Conservation (phyloP, 345 rosid genomes). For the Populus nigra region DNA sequence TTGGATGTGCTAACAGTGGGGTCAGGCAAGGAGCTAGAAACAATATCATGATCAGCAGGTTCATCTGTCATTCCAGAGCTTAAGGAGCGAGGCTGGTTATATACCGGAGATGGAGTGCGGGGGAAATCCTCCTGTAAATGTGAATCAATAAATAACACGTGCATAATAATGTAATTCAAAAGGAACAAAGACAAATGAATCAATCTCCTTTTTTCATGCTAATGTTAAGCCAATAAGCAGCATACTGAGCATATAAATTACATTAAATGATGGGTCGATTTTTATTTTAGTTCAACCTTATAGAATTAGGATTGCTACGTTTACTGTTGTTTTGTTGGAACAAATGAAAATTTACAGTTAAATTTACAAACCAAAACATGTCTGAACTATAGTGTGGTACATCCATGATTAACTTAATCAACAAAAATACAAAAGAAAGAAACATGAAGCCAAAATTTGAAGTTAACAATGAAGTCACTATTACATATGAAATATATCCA, state of each 20-base stretch:
- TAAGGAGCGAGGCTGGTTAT: slow-evolving; percentile 41
- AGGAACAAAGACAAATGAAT: background rate
- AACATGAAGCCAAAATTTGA: background rate
- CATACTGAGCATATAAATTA: background rate
- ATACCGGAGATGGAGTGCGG: slow-evolving; percentile 32
- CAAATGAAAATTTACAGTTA: background rate
- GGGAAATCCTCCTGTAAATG: slow-evolving; percentile 43
- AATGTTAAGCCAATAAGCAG: background rate
- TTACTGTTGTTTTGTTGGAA: too few relatives aligned
- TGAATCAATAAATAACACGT: slow-evolving; percentile 10
- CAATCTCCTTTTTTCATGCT: background rate
- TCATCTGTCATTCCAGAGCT: slow-evolving; percentile 36
- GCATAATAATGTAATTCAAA: background rate
- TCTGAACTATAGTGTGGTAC: background rate
- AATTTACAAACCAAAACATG: background rate
- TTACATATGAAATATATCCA: background rate
- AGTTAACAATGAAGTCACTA: background rate
- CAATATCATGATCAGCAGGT: slow-evolving; percentile 26
- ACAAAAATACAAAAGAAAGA: background rate
- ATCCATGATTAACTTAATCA: background rate
- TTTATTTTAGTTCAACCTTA: background rate
- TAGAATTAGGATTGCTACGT: background rate
- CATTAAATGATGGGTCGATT: background rate
- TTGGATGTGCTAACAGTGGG: slow-evolving; percentile 26
- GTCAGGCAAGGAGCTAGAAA: slow-evolving; percentile 25